Evolutionary conservation across 768 basidiomycete species (phyloP).

Genomic region (Phylloporus sp.): DNA sequence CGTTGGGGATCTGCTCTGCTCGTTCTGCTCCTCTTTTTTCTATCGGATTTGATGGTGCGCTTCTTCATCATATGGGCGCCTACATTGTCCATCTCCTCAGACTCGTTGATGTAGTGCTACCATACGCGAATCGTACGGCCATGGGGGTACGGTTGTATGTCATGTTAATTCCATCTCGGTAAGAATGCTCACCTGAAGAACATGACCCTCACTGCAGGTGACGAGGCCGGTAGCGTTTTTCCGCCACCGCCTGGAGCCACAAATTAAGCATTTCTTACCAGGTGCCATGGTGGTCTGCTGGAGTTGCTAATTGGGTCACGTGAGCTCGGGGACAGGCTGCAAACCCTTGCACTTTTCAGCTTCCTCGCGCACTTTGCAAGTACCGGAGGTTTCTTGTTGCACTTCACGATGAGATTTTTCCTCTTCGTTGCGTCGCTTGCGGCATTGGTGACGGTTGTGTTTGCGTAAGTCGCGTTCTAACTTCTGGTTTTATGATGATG

Average conservation of each 20-base stretch:
- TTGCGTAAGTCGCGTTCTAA: constrained; percentile 51
- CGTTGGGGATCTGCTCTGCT: constrained; percentile 61
- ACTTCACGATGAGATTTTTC: constrained; percentile 46
- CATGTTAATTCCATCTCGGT: neutral
- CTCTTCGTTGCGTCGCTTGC: constrained; percentile 47
- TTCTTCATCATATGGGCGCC: constrained; percentile 63
- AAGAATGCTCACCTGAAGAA: constrained; percentile 63
- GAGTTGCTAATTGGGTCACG: constrained; percentile 2
- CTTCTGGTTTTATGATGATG: neutral
- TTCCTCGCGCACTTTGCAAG: neutral
- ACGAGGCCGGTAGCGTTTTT: constrained; percentile 81
- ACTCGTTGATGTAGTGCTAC: constrained; percentile 83
- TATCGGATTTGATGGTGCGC: constrained; percentile 56
- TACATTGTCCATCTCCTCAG: constrained; percentile 60
- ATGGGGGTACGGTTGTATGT: neutral
- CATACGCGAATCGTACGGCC: neutral
- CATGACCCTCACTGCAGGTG: constrained; percentile 88
- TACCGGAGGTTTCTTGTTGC: neutral
- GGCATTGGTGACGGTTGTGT: constrained; percentile 47
- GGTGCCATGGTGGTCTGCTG: constrained; percentile 43
- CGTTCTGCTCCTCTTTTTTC: constrained; percentile 47
- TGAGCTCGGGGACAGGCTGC: constrained; percentile 1
- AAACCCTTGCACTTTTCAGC: neutral
- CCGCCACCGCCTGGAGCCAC: constrained; percentile 84
- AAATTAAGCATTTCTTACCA: constrained; percentile 66